These are phyloP conservation scores for Metschnikowia gruessii DNA, from an alignment of 805 yeast species.

Conservation along the genomic window DNA sequence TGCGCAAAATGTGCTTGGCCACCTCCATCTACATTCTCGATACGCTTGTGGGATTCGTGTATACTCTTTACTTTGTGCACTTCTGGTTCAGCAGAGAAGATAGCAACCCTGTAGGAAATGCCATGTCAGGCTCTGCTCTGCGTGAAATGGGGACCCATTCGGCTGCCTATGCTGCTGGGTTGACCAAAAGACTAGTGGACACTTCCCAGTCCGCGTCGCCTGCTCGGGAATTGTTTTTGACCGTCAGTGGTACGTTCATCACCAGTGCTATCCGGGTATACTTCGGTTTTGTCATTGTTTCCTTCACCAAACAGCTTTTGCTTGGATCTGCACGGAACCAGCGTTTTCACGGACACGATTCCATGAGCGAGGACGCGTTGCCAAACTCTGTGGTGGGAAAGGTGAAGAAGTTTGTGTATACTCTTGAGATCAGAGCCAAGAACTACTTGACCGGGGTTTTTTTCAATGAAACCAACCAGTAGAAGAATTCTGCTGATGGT, in stretches of 20 bases:
- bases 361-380: constrained; percentile 28
- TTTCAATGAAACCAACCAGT: neutral
- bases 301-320: constrained; percentile 58
- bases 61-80: constrained; percentile 69
- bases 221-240: constrained; percentile 51
- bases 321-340: constrained; percentile 32
- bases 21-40: constrained; percentile 64
- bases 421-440: constrained; percentile 34
- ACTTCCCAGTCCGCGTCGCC: constrained; percentile 62
- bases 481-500: neutral
- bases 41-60: constrained; percentile 61
- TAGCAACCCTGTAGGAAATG: constrained; percentile 18
- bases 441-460: constrained; percentile 27
- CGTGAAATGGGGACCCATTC: neutral
- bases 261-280: constrained; percentile 53
- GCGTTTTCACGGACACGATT: constrained; percentile 22
- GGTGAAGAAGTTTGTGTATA: constrained; percentile 23
- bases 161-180: neutral
- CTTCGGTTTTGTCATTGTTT: constrained; percentile 54
- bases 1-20: constrained; percentile 60
- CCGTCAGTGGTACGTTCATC: constrained; percentile 47
- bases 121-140: neutral
- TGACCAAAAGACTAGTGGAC: constrained; percentile 11
- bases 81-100: constrained; percentile 68
- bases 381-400: constrained; percentile 23